phyloP scores from a whole-genome alignment of 495 filamentous ascomycete genomes.

The Apodospora peruviana region DNA sequence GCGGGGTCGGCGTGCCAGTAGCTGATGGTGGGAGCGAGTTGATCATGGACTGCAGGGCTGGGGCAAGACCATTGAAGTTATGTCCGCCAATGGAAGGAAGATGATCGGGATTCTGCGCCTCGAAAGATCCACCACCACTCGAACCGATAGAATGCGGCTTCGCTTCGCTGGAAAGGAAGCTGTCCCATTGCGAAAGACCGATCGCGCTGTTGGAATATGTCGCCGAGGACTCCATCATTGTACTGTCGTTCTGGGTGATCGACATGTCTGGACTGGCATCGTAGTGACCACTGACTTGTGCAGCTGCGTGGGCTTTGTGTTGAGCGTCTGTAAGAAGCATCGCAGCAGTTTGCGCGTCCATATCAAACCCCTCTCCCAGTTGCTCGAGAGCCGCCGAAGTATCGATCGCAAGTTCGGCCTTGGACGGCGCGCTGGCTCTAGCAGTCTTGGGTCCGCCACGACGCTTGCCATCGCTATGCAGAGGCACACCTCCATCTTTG shows the following conservation, averaged over 20 bases:
- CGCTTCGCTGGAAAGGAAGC: slow-evolving; percentile 63
- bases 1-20: slow-evolving; percentile 70
- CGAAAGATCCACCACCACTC: slow-evolving; percentile 59
- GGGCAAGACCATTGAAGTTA: slow-evolving; percentile 54
- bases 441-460: slow-evolving; percentile 65
- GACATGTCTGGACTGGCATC: slow-evolving; percentile 65
- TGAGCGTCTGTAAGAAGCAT: slow-evolving; percentile 99
- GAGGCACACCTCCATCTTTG: slow-evolving; percentile 93
- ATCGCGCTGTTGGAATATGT: slow-evolving; percentile 68
- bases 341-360: slow-evolving; percentile 95
- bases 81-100: slow-evolving; percentile 65
- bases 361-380: slow-evolving; percentile 88
- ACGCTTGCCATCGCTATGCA: slow-evolving; percentile 91
- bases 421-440: slow-evolving; percentile 63
- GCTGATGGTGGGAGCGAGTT: slow-evolving; percentile 64
- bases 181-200: slow-evolving; percentile 83
- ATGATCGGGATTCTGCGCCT: slow-evolving; percentile 57
- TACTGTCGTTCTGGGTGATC: slow-evolving; percentile 63
- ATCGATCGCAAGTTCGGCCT: slow-evolving; percentile 79
- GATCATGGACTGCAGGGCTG: slow-evolving; percentile 61
- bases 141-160: slow-evolving; percentile 65
- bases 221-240: slow-evolving; percentile 64
- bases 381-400: slow-evolving; percentile 87
- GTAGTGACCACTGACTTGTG: slow-evolving; percentile 55
- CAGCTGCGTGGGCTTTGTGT: slow-evolving; percentile 87